Percentiles rank a stretch among this genome's conserved stretches.
These are phyloP conservation scores for Mariannaea elegans DNA, from an alignment of 2,329 filamentous ascomycete genomes.

Conservation along the genomic window DNA sequence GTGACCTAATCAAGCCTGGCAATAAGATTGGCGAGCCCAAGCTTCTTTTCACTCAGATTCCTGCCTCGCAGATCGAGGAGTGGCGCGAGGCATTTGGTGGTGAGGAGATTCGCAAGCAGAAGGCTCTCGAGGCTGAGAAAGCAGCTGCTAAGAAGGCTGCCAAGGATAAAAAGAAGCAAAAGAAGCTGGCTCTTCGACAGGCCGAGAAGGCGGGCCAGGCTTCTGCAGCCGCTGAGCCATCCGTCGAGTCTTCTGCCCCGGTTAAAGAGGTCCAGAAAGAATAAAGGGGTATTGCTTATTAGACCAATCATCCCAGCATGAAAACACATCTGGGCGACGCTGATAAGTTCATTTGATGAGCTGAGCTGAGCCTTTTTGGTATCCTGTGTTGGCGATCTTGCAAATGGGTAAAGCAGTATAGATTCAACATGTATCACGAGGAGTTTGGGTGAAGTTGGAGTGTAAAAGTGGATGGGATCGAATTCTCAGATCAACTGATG, in stretches of 20 bases:
- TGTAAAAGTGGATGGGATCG: slow-evolving; percentile 30
- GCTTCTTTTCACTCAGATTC: slow-evolving; percentile 85
- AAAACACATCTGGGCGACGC: background rate
- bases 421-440: slow-evolving; percentile 16
- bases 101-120: slow-evolving; percentile 73
- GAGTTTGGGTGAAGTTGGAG: slow-evolving; percentile 22
- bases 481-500: slow-evolving; percentile 35
- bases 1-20: slow-evolving; percentile 70
- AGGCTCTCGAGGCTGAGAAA: slow-evolving; percentile 64
- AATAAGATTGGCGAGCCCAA: slow-evolving; percentile 84
- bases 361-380: background rate
- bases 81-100: slow-evolving; percentile 81
- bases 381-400: slow-evolving; percentile 17
- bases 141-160: slow-evolving; percentile 61
- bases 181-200: slow-evolving; percentile 41
- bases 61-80: slow-evolving; percentile 81
- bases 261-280: slow-evolving; percentile 23
- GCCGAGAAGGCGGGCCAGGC: slow-evolving; percentile 20
- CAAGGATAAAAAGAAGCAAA: slow-evolving; percentile 60
- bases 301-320: background rate
- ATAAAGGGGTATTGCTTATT: background rate
- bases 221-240: slow-evolving; percentile 13
- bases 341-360: background rate
- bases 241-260: background rate
- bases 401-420: slow-evolving; percentile 11